Evolutionary conservation across 768 basidiomycete genomes (phyloP), one percentile per base, ranked within the genome.

Genomic region (Coprinellus micaceus): DNA sequence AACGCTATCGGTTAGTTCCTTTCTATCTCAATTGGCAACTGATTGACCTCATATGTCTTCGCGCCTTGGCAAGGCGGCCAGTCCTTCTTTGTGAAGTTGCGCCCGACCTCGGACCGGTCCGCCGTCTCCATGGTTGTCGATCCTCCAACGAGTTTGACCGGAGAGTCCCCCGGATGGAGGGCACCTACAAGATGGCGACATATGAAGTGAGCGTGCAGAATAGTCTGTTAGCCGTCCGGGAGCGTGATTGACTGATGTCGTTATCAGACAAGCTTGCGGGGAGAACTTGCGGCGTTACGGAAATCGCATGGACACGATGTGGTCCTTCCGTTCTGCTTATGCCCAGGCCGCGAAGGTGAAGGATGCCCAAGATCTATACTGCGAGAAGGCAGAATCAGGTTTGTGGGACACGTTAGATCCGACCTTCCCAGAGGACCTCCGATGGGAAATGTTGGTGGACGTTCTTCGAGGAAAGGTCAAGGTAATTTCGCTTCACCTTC

Each of bases 381-480:
- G 91, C 63, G 71, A 72, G 4, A 81, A 79, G 48, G 89, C 77
- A 0, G 80, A 86, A 62, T 69, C 71, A 12, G 76, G 77, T 19
- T 52, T 75, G 12, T 79, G 77, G 78, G 64, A 80, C 61, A 52
- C 66, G 55, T 52, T 76, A 13, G 62, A 57, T 19, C 68, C 58
- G 4, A 56, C 68, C 5, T 94, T 90, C 70, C 94, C 94, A 1
- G 85, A 90, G 44, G 80, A 80, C 58, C 67, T 81, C 39, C 75
- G 89, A 63, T 90, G 85, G 84, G 89, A 93, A 63, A 80, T 83
- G 56, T 72, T 94, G 28, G 84, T 91, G 3, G 91, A 93, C 58
- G 90, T 93, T 30, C 76, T 94, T 47, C 80, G 94, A 39, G 94
- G 94, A 7, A 86, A 84, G 54, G 92, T 94, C 66, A 94, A 91